Evolutionary conservation across 2,329 filamentous ascomycete genomes (phyloP), one percentile per base, ranked within the genome.

Genomic region (Paecilomyces dactylethromorphus): DNA sequence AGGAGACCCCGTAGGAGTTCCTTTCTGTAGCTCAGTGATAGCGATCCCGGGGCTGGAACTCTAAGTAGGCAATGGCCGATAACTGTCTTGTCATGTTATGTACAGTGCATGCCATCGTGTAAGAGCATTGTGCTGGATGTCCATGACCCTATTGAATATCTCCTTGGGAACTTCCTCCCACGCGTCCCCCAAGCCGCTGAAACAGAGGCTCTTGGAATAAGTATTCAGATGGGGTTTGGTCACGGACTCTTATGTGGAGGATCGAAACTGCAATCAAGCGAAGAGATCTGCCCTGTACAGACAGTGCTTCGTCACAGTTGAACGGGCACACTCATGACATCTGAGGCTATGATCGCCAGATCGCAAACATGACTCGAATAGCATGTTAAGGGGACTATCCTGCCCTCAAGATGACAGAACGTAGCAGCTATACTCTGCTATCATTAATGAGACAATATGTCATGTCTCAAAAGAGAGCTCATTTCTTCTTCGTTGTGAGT

Each of bases 401-500:
- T 45, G 39, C n/a, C 10, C 15, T 45, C 39, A 45, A 18, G 15
- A 45, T 45, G 15, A 18, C 18, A 8, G 10, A n/a, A 2, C 3
- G 18, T 21, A 45, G 18, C n/a, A 18, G 10, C 39, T n/a, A 45
- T 21, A 18, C 7, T 7, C 3, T 10, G n/a, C 15, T 7, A 8
- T 10, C 5, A 18, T 45, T n/a, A 7, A 18, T 45, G 18, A 39
- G 35, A 13, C 15, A 18, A 15, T 18, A 10, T n/a, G 13, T 45
- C n/a, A 26, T 29, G 50, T 24, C 21, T 29, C 26, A 22, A 13
- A 54, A 21, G 13, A 5, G n/a, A 32, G 32, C 54, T 72, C 71
- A 77, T 67, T 73, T 71, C 62, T 76, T 77, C 66, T 76, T 81
- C 56, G 71, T 75, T 45, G 68, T 65, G 24, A 71, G 71, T 12